phyloP scores from a whole-genome alignment of 257 asterid species.

The Solanum appendiculatum region DNA sequence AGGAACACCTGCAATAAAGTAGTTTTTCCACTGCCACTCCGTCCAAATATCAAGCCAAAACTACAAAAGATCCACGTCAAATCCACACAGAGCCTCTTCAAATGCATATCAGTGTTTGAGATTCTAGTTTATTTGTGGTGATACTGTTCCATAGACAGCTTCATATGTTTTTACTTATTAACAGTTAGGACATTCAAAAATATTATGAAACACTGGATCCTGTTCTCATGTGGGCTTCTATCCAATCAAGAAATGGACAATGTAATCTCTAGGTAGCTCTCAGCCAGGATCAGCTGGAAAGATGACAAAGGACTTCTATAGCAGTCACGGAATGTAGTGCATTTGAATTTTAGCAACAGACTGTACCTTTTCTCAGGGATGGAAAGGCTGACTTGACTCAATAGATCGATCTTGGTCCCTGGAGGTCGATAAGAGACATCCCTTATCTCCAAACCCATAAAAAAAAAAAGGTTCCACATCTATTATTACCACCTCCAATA shows the following conservation, averaged over 20 bases:
- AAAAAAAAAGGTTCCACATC: neutral
- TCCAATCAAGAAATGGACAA: neutral
- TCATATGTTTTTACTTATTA: neutral
- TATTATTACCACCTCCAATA: neutral
- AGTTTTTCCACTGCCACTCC: constrained; percentile 96
- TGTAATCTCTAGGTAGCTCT: neutral
- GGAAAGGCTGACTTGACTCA: constrained; percentile 55
- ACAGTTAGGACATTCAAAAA: neutral
- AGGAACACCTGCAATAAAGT: constrained; percentile 77
- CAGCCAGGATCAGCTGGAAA: neutral
- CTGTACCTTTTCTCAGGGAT: constrained; percentile 69
- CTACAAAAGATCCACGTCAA: constrained; percentile 22
- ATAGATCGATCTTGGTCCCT: constrained; percentile 69
- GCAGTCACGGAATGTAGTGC: neutral
- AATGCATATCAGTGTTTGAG: neutral
- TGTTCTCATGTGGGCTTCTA: neutral
- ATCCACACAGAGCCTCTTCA: neutral
- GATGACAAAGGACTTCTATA: neutral
- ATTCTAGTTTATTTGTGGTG: neutral
- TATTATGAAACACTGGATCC: neutral
- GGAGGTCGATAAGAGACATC: constrained; percentile 68
- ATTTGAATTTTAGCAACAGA: neutral
- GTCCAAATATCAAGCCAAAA: constrained; percentile 82
- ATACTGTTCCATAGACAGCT: neutral
- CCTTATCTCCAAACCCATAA: constrained; percentile 37